Percentiles rank a stretch among this genome's conserved stretches.
Evolutionary conservation across 495 filamentous ascomycete genomes (phyloP).

Genomic region (Tetracladium setigerum): DNA sequence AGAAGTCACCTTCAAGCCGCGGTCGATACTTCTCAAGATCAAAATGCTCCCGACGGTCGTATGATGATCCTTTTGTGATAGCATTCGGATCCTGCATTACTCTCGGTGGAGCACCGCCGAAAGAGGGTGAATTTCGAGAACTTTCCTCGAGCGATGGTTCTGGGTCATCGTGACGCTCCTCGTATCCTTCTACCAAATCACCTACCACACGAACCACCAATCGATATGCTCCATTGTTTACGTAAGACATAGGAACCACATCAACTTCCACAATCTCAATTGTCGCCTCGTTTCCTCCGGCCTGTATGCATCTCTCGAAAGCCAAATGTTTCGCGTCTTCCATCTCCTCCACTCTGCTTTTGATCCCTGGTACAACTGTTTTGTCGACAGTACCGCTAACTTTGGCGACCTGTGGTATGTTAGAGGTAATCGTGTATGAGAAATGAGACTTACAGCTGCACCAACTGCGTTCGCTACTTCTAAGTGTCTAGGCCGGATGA

Average conservation of each 20-base stretch:
- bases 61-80: conserved; percentile 13
- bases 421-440: background rate
- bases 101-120: conserved; percentile 79
- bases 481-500: conserved; percentile 29
- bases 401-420: conserved; percentile 13
- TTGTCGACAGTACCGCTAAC: conserved; percentile 16
- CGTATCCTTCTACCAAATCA: conserved; percentile 17
- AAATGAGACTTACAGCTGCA: conserved; percentile 13
- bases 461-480: conserved; percentile 22
- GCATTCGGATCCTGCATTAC: conserved; percentile 52
- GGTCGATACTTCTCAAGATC: conserved; percentile 44
- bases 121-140: conserved; percentile 22
- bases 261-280: conserved; percentile 29
- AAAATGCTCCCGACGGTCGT: conserved; percentile 19
- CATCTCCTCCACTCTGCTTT: conserved; percentile 20
- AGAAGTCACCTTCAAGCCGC: conserved; percentile 38
- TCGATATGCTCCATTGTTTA: conserved; percentile 27
- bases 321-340: conserved; percentile 27
- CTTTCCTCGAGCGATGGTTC: background rate
- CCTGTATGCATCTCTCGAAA: conserved; percentile 25
- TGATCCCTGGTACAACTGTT: conserved; percentile 10
- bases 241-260: conserved; percentile 30
- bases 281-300: conserved; percentile 22
- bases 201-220: conserved; percentile 28
- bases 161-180: conserved; percentile 1